Evolutionary conservation across 2,329 filamentous ascomycete genomes (phyloP), one percentile per base, ranked within the genome.

Genomic region (Pezizomycotina sp.): DNA sequence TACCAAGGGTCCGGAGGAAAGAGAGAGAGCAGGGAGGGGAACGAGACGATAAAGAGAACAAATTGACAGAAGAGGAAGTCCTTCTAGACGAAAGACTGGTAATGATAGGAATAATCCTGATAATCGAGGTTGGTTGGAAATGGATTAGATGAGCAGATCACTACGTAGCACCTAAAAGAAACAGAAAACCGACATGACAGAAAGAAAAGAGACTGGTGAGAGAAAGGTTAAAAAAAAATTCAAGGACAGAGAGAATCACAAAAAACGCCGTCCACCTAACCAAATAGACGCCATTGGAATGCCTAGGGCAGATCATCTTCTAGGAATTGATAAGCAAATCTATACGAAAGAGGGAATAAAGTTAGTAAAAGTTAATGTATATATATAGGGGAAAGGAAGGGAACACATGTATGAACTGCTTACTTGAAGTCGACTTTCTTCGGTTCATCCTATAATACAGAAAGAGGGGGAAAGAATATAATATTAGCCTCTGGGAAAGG

Each of bases 301-400:
- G n/a, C n/a, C n/a, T n/a, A n/a, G n/a, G 56, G 74, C 58, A 92
- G 69, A 59, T 93, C 86, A 55, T 95, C 86, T 60, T 95, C 86
- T 49, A 95, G 69, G 61, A 89, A 95, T 61, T 92, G 92, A 66
- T 95, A 95, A 42, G 81, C 78, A 60, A 95, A 95, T 95, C 86
- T 38, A 82, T 84, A 65, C 95, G 93, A 56, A 86, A 68, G 49
- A 86, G 79, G 60, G 54, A 24, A 43, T 10, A 12, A 40, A 43
- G 48, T 56, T 48, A 58, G 53, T 16, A 38, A 23, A 21, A 12
- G 16, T 12, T 28, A 4, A n/a, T 9, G 7, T 13, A 32, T 7
- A 27, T 8, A 19, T 6, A 4, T 18, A 21, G 27, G 13, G 13
- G 24, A 28, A 9, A 15, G 21, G n/a, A n/a, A n/a, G n/a, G n/a